phyloP scores from a whole-genome alignment of 345 rosid genomes.

The Citrus hindsii region DNA sequence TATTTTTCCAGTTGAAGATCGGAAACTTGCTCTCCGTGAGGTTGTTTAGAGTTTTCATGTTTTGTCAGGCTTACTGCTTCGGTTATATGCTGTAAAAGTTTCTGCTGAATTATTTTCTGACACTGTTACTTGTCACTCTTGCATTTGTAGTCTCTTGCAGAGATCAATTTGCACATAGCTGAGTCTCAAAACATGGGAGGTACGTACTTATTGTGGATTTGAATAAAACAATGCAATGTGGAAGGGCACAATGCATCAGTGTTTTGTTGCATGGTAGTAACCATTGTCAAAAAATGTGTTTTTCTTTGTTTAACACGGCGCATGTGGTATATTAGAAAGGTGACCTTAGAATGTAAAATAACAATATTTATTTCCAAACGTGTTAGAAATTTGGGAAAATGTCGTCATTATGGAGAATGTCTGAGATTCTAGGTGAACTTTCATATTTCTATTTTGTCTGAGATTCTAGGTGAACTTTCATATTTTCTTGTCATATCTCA shows the following conservation, averaged over 20 bases:
- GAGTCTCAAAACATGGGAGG: constrained; percentile 94
- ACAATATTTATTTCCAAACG: background rate
- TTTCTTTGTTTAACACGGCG: background rate
- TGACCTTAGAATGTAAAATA: background rate
- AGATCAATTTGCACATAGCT: constrained; percentile 70
- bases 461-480: background rate
- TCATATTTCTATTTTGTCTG: too few relatives aligned
- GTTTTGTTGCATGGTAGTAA: background rate
- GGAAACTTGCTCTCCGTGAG: constrained; percentile 92
- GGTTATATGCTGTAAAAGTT: background rate
- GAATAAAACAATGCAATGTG: constrained; percentile 9
- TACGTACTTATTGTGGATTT: constrained; percentile 23
- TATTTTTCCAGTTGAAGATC: constrained; percentile 96
- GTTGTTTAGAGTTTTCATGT: constrained; percentile 35
- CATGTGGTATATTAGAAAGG: background rate
- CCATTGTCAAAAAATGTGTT: background rate
- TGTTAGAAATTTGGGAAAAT: background rate
- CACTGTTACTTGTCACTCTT: constrained; percentile 25
- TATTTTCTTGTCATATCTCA: background rate
- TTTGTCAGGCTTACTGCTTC: constrained; percentile 2
- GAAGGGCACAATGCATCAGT: constrained; percentile 1
- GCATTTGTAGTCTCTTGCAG: constrained; percentile 79
- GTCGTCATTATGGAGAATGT: background rate
- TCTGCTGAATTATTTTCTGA: constrained; percentile 24
- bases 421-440: background rate